phyloP scores from a whole-genome alignment of 2,329 filamentous ascomycete species.

The Mycocentrospora acerina region DNA sequence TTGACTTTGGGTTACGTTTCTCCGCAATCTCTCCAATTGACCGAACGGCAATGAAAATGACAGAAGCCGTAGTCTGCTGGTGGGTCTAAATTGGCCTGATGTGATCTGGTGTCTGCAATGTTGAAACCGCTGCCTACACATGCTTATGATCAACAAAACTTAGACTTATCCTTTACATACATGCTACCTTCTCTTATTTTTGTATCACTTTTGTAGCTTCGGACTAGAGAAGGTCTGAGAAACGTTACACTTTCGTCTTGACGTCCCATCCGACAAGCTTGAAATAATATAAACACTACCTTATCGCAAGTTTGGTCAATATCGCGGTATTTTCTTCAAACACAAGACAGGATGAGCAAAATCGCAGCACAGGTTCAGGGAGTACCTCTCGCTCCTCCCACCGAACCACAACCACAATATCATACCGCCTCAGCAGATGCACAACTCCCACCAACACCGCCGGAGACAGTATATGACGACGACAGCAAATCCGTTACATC shows the following conservation, averaged over 20 bases:
- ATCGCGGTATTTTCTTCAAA: background rate
- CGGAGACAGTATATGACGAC: slow-evolving; percentile 38
- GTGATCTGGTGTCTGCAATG: no score
- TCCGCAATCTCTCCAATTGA: slow-evolving; percentile 14
- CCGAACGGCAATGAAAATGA: slow-evolving; percentile 9
- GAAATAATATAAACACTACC: background rate
- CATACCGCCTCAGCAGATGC: slow-evolving; percentile 15
- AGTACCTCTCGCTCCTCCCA: slow-evolving; percentile 15
- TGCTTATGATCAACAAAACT: no score
- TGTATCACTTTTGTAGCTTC: no score
- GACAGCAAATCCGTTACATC: slow-evolving; percentile 24
- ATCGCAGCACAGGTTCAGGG: slow-evolving; percentile 11
- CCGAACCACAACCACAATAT: slow-evolving; percentile 19
- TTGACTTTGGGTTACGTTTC: slow-evolving; percentile 13
- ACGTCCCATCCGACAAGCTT: background rate
- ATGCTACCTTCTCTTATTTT: no score
- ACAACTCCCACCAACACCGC: slow-evolving; percentile 37
- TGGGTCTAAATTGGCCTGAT: no score
- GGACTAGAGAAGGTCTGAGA: no score
- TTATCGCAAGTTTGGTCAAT: background rate
- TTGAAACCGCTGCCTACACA: no score
- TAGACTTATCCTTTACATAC: no score
- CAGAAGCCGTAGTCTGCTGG: slow-evolving; percentile 1
- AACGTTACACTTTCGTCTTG: background rate
- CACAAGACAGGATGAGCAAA: slow-evolving; percentile 19